These are phyloP conservation scores for Penicillium polonicum DNA, from an alignment of 2,329 filamentous ascomycete species.

Conservation along the genomic window DNA sequence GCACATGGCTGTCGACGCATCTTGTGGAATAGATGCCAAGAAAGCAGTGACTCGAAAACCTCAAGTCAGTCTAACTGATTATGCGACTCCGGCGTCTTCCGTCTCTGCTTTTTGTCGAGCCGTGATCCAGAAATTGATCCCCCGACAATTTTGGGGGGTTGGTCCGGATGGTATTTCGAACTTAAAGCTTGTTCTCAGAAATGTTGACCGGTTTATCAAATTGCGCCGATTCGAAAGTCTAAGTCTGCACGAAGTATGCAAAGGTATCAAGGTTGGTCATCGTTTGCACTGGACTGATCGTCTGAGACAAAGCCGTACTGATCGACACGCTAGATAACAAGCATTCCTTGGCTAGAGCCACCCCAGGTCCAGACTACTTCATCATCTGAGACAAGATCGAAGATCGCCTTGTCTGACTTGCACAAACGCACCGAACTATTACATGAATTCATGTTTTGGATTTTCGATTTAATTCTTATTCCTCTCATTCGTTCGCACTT, in stretches of 20 bases:
- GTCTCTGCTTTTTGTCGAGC: slow-evolving; percentile 88
- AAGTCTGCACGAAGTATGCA: slow-evolving; percentile 72
- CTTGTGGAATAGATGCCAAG: slow-evolving; percentile 6
- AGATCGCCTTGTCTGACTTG: slow-evolving; percentile 68
- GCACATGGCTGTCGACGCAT: background rate
- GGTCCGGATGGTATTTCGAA: slow-evolving; percentile 59
- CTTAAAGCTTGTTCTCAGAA: slow-evolving; percentile 58
- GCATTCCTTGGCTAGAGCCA: slow-evolving; percentile 70
- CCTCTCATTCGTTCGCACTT: slow-evolving; percentile 85
- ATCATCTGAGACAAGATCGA: slow-evolving; percentile 36
- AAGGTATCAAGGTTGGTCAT: slow-evolving; percentile 67
- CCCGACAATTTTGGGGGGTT: slow-evolving; percentile 70
- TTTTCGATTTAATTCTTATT: slow-evolving; percentile 89
- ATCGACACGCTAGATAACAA: slow-evolving; percentile 54
- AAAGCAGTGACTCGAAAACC: slow-evolving; percentile 6
- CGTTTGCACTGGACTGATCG: background rate
- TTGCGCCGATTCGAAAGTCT: slow-evolving; percentile 79
- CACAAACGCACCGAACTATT: slow-evolving; percentile 76
- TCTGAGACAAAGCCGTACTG: slow-evolving; percentile 5
- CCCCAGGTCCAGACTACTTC: slow-evolving; percentile 39
- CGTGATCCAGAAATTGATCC: slow-evolving; percentile 69
- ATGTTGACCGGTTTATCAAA: slow-evolving; percentile 73
- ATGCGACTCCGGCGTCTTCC: slow-evolving; percentile 64
- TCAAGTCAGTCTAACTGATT: slow-evolving; percentile 56
- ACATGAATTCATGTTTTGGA: slow-evolving; percentile 82